Evolutionary conservation across 306 rosid genomes (phyloP), one percentile per base, ranked within the genome.

Genomic region (Cicer cuneatum): DNA sequence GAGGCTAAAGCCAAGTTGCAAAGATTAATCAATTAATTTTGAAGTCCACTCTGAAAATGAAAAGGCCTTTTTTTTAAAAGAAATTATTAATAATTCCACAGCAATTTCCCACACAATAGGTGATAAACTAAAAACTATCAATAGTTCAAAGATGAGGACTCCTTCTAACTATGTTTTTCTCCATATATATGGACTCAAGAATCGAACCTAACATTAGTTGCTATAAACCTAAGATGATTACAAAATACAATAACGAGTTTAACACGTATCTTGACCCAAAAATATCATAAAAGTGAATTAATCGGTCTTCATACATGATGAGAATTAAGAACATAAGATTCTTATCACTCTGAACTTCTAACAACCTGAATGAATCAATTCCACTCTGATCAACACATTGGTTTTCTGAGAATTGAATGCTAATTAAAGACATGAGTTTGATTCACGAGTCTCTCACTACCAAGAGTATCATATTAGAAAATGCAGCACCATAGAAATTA

Each of bases 361-460:
- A 65, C 53, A 41, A 42, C 6, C 35, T 16, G 18, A 11, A 66
- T 16, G 18, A 11, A 66, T 19, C 6, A 7, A 10, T 66, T 63
- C 9, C 8, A 15, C n/a, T 63, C 15, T 5, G 42, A 63, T 21
- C 29, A 69, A 37, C 16, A 6, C 61, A 48, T 69, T 66, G 39
- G 10, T 49, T 69, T 4, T 33, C 18, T n/a, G 12, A 48, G 21
- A 71, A 63, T 11, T 47, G 53, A 29, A 40, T 56, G 60, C 75
- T 62, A 71, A 19, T 14, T 43, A 6, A 52, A 53, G 35, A 43
- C 41, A 12, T 5, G 38, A 65, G 33, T 40, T 40, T 65, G 82
- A 49, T 66, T 57, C 42, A 42, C 58, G 71, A 80, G 19, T 35
- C 41, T 12, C 49, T 59, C 73, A 75, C 77, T 9, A 43, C 15